Evolutionary conservation across 2,329 filamentous ascomycete genomes (phyloP).

Genomic region (Cercospora brassicicola): DNA sequence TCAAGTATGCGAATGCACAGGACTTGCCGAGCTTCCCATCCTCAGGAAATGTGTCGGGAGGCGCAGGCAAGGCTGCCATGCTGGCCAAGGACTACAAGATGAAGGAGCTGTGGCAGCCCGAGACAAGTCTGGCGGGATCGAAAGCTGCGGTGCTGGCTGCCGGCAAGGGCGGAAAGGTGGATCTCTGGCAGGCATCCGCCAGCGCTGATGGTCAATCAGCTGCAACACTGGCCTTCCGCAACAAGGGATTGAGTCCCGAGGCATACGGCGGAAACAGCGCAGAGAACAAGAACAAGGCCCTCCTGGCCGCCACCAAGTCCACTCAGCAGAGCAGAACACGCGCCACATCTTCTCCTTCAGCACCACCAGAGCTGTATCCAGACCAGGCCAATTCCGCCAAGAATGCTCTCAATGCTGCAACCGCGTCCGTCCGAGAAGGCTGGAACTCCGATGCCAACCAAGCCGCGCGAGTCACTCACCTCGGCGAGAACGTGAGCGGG

Average conservation of each 20-base stretch:
- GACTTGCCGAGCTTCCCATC: slow-evolving; percentile 75
- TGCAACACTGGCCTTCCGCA: slow-evolving; percentile 66
- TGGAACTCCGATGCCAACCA: slow-evolving; percentile 55
- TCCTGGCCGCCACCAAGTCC: slow-evolving; percentile 76
- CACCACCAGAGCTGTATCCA: slow-evolving; percentile 51
- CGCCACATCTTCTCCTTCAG: slow-evolving; percentile 60
- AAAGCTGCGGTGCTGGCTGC: slow-evolving; percentile 72
- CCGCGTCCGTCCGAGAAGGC: slow-evolving; percentile 59
- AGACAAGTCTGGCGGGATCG: slow-evolving; percentile 65
- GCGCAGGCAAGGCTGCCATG: slow-evolving; percentile 60
- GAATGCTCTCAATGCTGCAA: slow-evolving; percentile 73
- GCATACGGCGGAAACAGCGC: slow-evolving; percentile 50
- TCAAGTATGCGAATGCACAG: slow-evolving; percentile 71
- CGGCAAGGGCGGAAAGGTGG: slow-evolving; percentile 53
- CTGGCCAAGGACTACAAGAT: slow-evolving; percentile 62
- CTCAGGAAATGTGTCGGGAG: slow-evolving; percentile 67
- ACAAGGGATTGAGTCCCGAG: slow-evolving; percentile 49
- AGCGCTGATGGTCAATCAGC: slow-evolving; percentile 64
- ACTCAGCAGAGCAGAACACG: slow-evolving; percentile 63
- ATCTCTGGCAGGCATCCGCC: slow-evolving; percentile 54
- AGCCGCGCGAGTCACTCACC: slow-evolving; percentile 62
- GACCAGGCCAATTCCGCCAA: slow-evolving; percentile 61
- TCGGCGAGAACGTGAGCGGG: slow-evolving; percentile 61
- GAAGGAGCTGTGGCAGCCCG: slow-evolving; percentile 63
- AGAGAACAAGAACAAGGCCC: slow-evolving; percentile 63